Evolutionary conservation across 2,329 filamentous ascomycete species (phyloP), one percentile per base, ranked within the genome.

Genomic region (Hymenoscyphus salicellus): DNA sequence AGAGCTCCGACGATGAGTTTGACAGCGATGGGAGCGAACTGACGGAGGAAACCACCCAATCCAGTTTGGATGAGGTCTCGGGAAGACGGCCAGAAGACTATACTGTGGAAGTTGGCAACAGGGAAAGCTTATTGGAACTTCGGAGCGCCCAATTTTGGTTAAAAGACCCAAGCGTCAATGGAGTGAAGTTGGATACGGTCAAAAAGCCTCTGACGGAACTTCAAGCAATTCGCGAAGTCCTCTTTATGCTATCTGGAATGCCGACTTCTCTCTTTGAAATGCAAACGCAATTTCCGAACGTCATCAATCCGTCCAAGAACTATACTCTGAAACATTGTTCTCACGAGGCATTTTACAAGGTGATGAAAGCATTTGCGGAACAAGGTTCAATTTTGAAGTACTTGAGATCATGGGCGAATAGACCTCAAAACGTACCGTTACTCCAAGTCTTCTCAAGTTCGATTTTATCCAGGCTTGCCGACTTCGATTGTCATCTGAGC

Each of bases 241-340:
- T 97, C 0, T 94, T 92, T 72, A 96, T 97, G 91, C 83, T 98
- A 0, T 85, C 87, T 62, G 93, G 93, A 0, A 79, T 95, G 3
- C 84, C 88, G 5, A 94, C 90, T 2, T 89, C 87, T 1, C 74
- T 97, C 0, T 97, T 93, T 71, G 74, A 72, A 41, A 69, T 74
- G 5, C 68, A 68, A 4, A 62, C 80, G 52, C 77, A 79, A 59
- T 71, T 76, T 28, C 73, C 62, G 79, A 79, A 69, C 69, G 67
- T 26, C 63, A 78, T 72, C 58, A 66, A 69, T 56, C 68, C 67
- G 28, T 72, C 71, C 2, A 72, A 70, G 55, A 43, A 61, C n/a
- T 78, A 69, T 65, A 67, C 60, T 23, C 65, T 82, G 20, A 75
- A 74, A 56, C 78, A 81, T 71, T 72, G 75, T 30, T 78, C 72